Evolutionary conservation across 345 rosid genomes (phyloP).

Genomic region (Pistacia vera): DNA sequence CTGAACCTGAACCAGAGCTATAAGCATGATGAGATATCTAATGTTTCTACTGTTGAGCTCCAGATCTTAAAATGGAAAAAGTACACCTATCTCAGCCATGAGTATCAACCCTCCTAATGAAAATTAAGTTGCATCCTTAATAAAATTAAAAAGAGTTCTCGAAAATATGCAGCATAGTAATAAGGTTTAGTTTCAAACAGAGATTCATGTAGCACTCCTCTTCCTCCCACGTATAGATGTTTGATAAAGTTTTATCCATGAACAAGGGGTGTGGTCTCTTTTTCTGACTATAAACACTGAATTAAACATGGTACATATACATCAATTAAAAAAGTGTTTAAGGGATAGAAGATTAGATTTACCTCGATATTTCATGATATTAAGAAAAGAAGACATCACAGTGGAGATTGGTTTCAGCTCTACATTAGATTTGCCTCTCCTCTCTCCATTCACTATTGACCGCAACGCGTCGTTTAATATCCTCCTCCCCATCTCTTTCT

Average conservation of each 20-base stretch:
- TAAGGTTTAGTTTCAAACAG: not conserved
- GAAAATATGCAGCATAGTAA: not conserved
- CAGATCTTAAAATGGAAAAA: not conserved
- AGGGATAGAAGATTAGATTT: not conserved
- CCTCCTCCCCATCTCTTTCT: conserved; percentile 78
- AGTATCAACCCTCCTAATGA: not conserved
- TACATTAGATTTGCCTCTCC: conserved; percentile 72
- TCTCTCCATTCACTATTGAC: conserved; percentile 87
- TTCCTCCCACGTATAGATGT: not conserved
- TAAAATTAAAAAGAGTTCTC: not conserved
- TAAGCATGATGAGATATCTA: not conserved
- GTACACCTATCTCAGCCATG: not conserved
- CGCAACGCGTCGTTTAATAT: conserved; percentile 88
- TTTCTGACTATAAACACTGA: not conserved
- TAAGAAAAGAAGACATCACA: conserved; percentile 85
- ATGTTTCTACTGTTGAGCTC: too few species aligned
- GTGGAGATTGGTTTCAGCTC: conserved; percentile 81
- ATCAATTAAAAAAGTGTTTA: not conserved
- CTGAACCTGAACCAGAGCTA: not conserved
- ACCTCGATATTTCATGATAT: conserved; percentile 89
- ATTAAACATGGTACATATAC: too few species aligned
- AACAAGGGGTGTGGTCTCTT: too few species aligned
- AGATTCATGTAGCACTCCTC: not conserved
- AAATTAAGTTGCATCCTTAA: not conserved
- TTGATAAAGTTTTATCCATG: not conserved